A percentile compares a stretch with the other conserved stretches of the same genome.
Conservation (phyloP, 345 rosid genomes). For the Aethionema arabicum region DNA sequence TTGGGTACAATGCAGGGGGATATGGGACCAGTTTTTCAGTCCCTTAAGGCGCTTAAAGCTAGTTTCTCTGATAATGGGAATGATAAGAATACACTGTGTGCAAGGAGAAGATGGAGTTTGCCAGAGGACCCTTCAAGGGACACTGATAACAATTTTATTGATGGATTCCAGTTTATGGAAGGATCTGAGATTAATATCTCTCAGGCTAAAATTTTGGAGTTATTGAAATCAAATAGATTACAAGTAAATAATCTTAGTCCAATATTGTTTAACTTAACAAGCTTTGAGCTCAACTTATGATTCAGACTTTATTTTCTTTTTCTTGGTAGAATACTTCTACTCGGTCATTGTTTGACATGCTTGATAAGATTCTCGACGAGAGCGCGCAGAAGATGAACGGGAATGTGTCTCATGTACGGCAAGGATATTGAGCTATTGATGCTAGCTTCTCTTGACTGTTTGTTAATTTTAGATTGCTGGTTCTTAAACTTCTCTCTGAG, state of each 20-base stretch:
- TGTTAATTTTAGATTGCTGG: neutral
- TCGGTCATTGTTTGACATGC: conserved; percentile 53
- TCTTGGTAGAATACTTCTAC: conserved; percentile 64
- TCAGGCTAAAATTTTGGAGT: conserved; percentile 51
- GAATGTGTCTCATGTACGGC: conserved; percentile 63
- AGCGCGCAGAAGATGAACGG: conserved; percentile 55
- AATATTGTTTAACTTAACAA: neutral
- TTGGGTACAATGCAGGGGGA: conserved; percentile 46
- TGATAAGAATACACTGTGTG: conserved; percentile 34
- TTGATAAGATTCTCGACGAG: conserved; percentile 60
- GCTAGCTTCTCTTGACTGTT: neutral
- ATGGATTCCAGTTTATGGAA: conserved; percentile 41
- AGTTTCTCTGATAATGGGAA: conserved; percentile 38
- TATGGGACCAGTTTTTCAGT: conserved; percentile 63
- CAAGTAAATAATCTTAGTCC: conserved; percentile 16
- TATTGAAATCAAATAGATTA: conserved; percentile 47
- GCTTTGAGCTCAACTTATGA: conserved; percentile 1
- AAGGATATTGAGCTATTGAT: conserved; percentile 3
- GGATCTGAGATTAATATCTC: conserved; percentile 47
- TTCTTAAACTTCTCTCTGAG: neutral
- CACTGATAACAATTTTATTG: conserved; percentile 28
- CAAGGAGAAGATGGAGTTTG: conserved; percentile 52
- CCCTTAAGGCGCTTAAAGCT: conserved; percentile 58
- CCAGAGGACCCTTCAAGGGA: conserved; percentile 31
- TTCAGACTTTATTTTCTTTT: conserved; percentile 17